Evolutionary conservation across 2,329 filamentous ascomycete genomes (phyloP), one percentile per base, ranked within the genome.

Genomic region (Waltergamsia citrina): DNA sequence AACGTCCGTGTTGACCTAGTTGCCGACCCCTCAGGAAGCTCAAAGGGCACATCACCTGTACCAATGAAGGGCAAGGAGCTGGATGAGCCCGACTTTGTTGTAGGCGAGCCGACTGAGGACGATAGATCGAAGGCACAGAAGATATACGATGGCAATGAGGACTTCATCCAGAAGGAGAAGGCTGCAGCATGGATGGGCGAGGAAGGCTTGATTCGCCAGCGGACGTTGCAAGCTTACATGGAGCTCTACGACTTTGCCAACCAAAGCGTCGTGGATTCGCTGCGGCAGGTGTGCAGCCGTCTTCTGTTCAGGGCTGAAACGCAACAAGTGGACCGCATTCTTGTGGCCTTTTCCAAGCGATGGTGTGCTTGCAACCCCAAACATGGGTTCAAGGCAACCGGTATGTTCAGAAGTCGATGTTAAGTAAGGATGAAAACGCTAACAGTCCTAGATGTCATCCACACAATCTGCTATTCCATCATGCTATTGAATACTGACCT

Each of bases 391-490:
- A 95, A 92, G 58, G 77, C 82, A 36, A 76, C 69, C 45, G 85
- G 85, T 88, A 67, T 60, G 78, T 57, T n/a, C n/a, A 24, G 23
- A 33, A 9, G 5, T 6, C 15, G 24, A 23, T 33, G n/a, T 18
- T 27, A 32, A 10, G 14, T n/a, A n/a, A 23, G 10, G 29, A 18
- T 15, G 10, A 24, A 7, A 6, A 21, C 7, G 19, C 14, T 27
- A 67, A 42, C 16, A 10, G 6, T 40, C 22, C 32, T 35, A 83
- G 90, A 96, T 62, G 83, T 96, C 31, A 88, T 98, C 14, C 90
- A 98, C 55, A 95, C 88, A 17, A 93, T 96, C 42, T 93, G 86
- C 60, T 98, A 96, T 57, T 95, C 92, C 1, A 78, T 98, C 43
- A 80, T 98, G 51, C 70, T 98, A 9, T 71, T 98, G 42, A 98